Evolutionary conservation across 352 stramenopile genomes (phyloP).

Genomic region (Phytophthora constricta): DNA sequence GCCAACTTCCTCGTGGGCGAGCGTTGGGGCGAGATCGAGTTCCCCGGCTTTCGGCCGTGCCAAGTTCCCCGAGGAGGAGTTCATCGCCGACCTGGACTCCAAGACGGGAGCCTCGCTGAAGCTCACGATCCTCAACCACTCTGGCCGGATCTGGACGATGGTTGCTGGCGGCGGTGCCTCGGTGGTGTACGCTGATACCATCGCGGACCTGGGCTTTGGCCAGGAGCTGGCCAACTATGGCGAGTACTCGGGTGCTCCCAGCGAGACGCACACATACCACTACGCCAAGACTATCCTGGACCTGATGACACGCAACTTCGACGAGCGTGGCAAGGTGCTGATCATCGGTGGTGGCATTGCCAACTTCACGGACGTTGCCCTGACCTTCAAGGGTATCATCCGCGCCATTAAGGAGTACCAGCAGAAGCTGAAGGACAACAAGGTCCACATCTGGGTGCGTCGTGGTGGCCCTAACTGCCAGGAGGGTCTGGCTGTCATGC

Average conservation of each 20-base stretch:
- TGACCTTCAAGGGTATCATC: slow-evolving; percentile 98
- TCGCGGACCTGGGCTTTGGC: slow-evolving; percentile 94
- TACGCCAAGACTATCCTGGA: slow-evolving; percentile 97
- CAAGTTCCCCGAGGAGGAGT: slow-evolving; percentile 96
- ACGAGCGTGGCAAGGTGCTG: slow-evolving; percentile 94
- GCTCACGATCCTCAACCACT: slow-evolving; percentile 97
- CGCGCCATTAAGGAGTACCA: slow-evolving; percentile 93
- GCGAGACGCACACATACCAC: slow-evolving; percentile 96
- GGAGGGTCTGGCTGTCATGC: slow-evolving; percentile 95
- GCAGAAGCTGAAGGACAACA: slow-evolving; percentile 91
- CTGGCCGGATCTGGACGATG: slow-evolving; percentile 97
- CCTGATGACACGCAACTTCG: slow-evolving; percentile 94
- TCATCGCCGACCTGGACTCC: slow-evolving; percentile 94
- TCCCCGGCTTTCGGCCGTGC: slow-evolving; percentile 95
- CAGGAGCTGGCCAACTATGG: slow-evolving; percentile 97
- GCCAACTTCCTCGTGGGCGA: slow-evolving; percentile 93
- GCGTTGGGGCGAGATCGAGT: slow-evolving; percentile 94
- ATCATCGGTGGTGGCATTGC: slow-evolving; percentile 98
- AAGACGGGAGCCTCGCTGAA: slow-evolving; percentile 97
- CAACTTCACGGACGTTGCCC: slow-evolving; percentile 98
- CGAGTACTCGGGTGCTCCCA: slow-evolving; percentile 97
- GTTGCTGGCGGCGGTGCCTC: slow-evolving; percentile 95
- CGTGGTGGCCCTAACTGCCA: slow-evolving; percentile 97
- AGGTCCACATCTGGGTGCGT: slow-evolving; percentile 95
- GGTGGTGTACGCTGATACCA: slow-evolving; percentile 98